Evolutionary conservation across 768 basidiomycete species (phyloP), one percentile per base, ranked within the genome.

Genomic region (Rhodotorula diobovata): DNA sequence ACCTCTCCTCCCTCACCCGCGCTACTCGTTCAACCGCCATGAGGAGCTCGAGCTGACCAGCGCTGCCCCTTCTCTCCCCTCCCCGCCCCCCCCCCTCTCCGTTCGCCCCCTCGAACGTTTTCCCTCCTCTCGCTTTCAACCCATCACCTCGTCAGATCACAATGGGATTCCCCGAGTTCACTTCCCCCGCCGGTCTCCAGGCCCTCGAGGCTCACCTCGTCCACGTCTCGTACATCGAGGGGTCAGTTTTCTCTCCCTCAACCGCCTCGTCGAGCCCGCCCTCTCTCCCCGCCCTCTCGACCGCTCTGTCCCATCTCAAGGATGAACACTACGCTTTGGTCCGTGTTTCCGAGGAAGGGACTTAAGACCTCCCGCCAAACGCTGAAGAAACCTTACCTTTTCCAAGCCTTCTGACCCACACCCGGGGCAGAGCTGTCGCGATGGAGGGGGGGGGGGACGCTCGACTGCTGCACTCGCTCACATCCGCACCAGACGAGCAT

Each of bases 261-360:
- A 35, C 7, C 59, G 9, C 75, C 72, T 68, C 67, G 76, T 71
- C 71, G n/a, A n/a, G n/a, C n/a, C n/a, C n/a, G 62, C 62, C 50
- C 45, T 25, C 59, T 16, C n/a, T 46, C 11, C 9, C 20, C 37
- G 53, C 63, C 15, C 54, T 21, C n/a, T 9, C 23, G 21, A 41
- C 46, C 23, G 14, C 30, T n/a, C n/a, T 25, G 41, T 18, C 28
- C 1, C 37, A 35, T 28, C 37, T 76, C 85, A 88, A 91, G 90
- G 89, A 90, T 81, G 55, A 81, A 79, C 75, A 57, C 76, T 83
- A 43, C 80, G 89, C 89, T 89, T 89, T 91, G 91, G 90, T 92
- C 90, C 90, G 90, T 91, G 90, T 91, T 91, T 90, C 90, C 86
- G 87, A 91, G 67, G 43, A 87, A 86, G 75, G 89, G 89, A 87